A percentile compares a stretch with the other conserved stretches of the same genome.
Evolutionary conservation across 176 grass and related monocot genomes (phyloP).

Genomic region (Oryza longistaminata): DNA sequence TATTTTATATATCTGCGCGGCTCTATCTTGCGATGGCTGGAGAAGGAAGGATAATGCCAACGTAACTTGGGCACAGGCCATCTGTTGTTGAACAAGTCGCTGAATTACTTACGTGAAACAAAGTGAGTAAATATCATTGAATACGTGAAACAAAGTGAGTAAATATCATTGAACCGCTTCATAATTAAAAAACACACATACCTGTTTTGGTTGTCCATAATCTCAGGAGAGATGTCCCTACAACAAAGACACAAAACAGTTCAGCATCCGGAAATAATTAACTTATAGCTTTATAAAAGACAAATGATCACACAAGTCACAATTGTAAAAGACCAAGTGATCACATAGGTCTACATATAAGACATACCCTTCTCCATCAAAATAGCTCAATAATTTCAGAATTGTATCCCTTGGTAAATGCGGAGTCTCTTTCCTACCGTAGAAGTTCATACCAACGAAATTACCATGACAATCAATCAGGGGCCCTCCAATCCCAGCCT

Average conservation of each 20-base stretch:
- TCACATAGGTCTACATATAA: neutral
- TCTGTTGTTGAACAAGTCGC: neutral
- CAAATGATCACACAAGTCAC: too few species aligned
- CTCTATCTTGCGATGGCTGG: too few species aligned
- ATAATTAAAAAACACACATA: neutral
- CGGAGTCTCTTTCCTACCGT: neutral
- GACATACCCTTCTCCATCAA: conserved; percentile 2
- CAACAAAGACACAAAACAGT: neutral
- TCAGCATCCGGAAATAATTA: conserved; percentile 5
- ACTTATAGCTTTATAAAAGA: too few species aligned
- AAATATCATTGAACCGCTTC: neutral
- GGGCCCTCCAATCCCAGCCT: conserved; percentile 30
- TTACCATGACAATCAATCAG: conserved; percentile 1
- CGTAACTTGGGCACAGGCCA: neutral
- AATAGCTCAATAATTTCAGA: neutral
- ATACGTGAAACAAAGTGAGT: neutral
- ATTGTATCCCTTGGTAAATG: neutral
- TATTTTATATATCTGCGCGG: too few species aligned
- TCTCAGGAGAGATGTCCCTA: neutral
- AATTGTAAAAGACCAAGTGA: neutral
- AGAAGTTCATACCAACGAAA: conserved; percentile 24
- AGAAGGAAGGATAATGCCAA: neutral
- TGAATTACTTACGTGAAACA: neutral
- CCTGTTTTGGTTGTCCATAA: neutral
- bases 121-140: neutral